Percentiles rank a stretch among this genome's conserved stretches.
These are phyloP conservation scores for Xylaria sp. DNA, from an alignment of 2,329 filamentous ascomycete genomes.

Conservation along the genomic window DNA sequence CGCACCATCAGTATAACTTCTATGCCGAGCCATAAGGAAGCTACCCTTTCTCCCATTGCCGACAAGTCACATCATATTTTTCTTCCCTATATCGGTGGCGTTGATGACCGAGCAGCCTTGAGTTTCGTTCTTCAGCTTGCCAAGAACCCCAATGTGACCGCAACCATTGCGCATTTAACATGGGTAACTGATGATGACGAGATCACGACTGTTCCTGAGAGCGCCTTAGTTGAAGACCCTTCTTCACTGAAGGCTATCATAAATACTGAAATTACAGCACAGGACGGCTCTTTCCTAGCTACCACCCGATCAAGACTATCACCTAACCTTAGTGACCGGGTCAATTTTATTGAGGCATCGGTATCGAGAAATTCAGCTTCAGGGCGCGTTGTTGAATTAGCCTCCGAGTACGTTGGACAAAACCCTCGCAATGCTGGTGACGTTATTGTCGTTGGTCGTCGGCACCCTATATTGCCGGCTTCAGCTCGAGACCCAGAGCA, in stretches of 20 bases:
- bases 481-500: conserved; percentile 36
- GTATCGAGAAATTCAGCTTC: conserved; percentile 55
- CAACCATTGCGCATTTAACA: conserved; percentile 74
- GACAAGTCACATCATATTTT: conserved; percentile 85
- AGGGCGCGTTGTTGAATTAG: conserved; percentile 61
- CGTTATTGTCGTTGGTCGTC: conserved; percentile 73
- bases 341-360: conserved; percentile 62
- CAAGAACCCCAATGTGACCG: conserved; percentile 80
- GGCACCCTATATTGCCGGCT: conserved; percentile 51
- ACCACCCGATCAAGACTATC: conserved; percentile 50
- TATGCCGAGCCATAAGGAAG: conserved; percentile 67
- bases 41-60: conserved; percentile 65
- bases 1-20: conserved; percentile 67
- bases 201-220: conserved; percentile 39
- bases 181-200: conserved; percentile 46
- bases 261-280: conserved; percentile 48
- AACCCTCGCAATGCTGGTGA: conserved; percentile 74
- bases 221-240: conserved; percentile 35
- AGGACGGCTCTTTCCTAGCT: conserved; percentile 51
- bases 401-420: conserved; percentile 68
- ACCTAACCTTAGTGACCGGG: conserved; percentile 47
- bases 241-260: conserved; percentile 40
- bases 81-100: conserved; percentile 84
- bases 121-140: conserved; percentile 85
- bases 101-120: conserved; percentile 83